Evolutionary conservation across 208 protist genomes (phyloP), one percentile per base, ranked within the genome.

Genomic region (Balamuthia mandrillaris): DNA sequence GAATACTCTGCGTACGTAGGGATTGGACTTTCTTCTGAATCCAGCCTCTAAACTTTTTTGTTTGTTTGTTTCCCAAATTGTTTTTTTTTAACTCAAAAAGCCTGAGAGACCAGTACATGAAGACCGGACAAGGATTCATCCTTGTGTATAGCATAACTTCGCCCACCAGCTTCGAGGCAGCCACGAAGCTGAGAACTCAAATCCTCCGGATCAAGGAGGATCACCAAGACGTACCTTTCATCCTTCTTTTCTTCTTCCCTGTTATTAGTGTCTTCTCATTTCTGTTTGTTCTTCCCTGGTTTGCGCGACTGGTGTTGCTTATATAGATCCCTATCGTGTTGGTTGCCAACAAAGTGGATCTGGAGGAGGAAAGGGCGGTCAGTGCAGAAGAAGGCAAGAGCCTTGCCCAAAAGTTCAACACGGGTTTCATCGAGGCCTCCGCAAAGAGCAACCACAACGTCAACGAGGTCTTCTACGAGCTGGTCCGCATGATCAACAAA

Each of bases 321-420:
- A n/a, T 56, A n/a, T n/a, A 90, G 47, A 84, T 93, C 24, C 92
- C 92, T 37, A 91, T 94, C 79, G 77, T 93, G 12, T 56, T 94
- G 18, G 86, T 90, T 41, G 92, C 89, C 44, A 94, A 94, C 84
- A 91, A 91, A 58, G 85, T 77, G 44, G 89, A 91, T 90, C 60
- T 91, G 24, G 79, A 85, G 27, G 81, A 88, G 29, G 42, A 86
- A 10, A 56, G 82, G 37, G 72, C 65, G 29, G 87, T 90, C 29
- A 44, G 61, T 14, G 45, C 37, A 24, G 84, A 88, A 29, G 65
- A 90, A 31, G 89, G 87, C 21, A 10, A 78, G 31, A 54, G 35
- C 9, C 33, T 88, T 35, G 87, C 89, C 18, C 63, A 88, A 33
- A 78, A 86, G 85, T 88, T 88, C 85, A 78, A 78, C 47, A 82